These are phyloP conservation scores for Citrullus colocynthis DNA, from an alignment of 306 rosid genomes.

Conservation along the genomic window DNA sequence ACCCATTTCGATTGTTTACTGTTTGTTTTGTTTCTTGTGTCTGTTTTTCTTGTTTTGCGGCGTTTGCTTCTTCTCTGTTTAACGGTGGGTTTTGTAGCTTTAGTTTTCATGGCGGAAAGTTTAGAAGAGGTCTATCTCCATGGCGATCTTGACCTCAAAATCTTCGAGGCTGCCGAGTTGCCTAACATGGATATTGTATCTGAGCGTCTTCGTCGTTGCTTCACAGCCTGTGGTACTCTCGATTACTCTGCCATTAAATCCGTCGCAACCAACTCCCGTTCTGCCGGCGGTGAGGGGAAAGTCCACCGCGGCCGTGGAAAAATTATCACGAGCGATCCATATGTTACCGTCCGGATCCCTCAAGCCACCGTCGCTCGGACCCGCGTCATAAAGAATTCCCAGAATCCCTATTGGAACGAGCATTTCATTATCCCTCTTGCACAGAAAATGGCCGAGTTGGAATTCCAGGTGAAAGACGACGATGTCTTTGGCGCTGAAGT, in stretches of 20 bases:
- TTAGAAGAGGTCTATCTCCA: conserved; percentile 39
- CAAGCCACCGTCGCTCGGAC: conserved; percentile 85
- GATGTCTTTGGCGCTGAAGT: conserved; percentile 57
- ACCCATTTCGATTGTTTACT: not conserved
- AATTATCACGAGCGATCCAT: conserved; percentile 61
- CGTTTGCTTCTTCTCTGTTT: not conserved
- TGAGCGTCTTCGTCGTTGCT: conserved; percentile 64
- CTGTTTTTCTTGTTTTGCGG: not conserved
- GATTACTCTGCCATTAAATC: conserved; percentile 16
- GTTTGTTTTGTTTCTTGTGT: not conserved
- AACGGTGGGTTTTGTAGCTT: not conserved
- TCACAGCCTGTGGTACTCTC: conserved; percentile 64
- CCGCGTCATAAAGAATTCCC: conserved; percentile 63
- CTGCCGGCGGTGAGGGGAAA: not conserved
- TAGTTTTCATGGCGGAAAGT: conserved; percentile 35
- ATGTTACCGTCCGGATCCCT: conserved; percentile 63
- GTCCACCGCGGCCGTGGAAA: conserved; percentile 9
- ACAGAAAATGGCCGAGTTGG: conserved; percentile 43
- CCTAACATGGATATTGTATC: conserved; percentile 86
- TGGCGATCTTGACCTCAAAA: conserved; percentile 69
- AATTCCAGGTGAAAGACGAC: conserved; percentile 66
- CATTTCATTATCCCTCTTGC: conserved; percentile 63
- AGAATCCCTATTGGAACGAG: conserved; percentile 52
- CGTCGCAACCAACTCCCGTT: not conserved
- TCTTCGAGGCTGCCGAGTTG: conserved; percentile 40